A percentile compares a stretch with the other conserved stretches of the same genome.
Conservation (phyloP, 179 eudicot genomes). For the Spergularia azorica region DNA sequence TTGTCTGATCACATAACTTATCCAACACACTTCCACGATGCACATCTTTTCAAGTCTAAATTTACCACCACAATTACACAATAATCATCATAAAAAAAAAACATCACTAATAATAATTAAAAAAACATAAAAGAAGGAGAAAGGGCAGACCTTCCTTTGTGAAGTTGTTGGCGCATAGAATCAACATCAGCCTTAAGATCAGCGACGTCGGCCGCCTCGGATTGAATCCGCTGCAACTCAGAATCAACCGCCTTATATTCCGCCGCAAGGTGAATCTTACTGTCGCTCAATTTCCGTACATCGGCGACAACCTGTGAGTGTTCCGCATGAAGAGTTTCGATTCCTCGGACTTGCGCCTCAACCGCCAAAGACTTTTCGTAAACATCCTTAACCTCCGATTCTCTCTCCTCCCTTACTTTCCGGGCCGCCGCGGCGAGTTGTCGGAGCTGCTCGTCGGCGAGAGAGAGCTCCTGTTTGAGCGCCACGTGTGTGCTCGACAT, state of each 20-base stretch:
- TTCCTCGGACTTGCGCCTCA: constrained; percentile 48
- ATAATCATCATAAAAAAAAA: no score
- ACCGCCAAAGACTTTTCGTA: constrained; percentile 47
- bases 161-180: constrained; percentile 50
- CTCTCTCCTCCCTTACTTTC: constrained; percentile 48
- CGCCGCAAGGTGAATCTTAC: constrained; percentile 37
- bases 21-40: not conserved
- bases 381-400: constrained; percentile 56
- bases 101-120: not conserved
- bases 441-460: constrained; percentile 53
- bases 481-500: constrained; percentile 62
- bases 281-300: constrained; percentile 40
- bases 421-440: constrained; percentile 47
- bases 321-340: constrained; percentile 41
- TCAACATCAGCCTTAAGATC: constrained; percentile 58
- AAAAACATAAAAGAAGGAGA: no score
- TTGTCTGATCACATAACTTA: no score
- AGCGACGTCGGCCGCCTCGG: constrained; percentile 38
- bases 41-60: not conserved
- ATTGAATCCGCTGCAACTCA: constrained; percentile 36
- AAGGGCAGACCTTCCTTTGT: constrained; percentile 61
- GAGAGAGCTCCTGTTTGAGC: constrained; percentile 67
- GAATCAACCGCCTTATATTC: constrained; percentile 40
- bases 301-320: constrained; percentile 47
- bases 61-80: no score